Evolutionary conservation across 495 filamentous ascomycete species (phyloP).

Genomic region (Rusavskia elegans): DNA sequence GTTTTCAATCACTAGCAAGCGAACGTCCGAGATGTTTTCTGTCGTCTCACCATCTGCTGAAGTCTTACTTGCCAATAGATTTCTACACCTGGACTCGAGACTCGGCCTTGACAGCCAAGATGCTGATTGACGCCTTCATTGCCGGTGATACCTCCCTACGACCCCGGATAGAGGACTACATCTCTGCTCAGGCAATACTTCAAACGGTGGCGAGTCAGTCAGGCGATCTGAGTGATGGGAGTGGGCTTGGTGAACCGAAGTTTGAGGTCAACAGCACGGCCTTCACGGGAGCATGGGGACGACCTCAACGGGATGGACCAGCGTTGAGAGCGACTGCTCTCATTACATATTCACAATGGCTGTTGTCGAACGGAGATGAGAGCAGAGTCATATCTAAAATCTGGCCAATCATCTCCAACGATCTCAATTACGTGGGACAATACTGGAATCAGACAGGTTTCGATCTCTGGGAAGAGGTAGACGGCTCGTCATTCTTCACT

Average conservation of each 20-base stretch:
- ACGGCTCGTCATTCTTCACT: conserved; percentile 45
- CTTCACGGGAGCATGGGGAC: conserved; percentile 42
- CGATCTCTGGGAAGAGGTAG: conserved; percentile 57
- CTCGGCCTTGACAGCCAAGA: conserved; percentile 37
- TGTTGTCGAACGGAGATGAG: conserved; percentile 23
- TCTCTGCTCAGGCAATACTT: conserved; percentile 33
- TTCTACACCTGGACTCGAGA: conserved; percentile 49
- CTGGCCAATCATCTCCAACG: conserved; percentile 41
- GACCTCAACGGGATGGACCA: conserved; percentile 48
- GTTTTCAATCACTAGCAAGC: too few relatives aligned
- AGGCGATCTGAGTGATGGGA: conserved; percentile 29
- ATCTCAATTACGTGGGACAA: conserved; percentile 48
- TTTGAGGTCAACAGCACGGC: conserved; percentile 36
- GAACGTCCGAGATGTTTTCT: neutral
- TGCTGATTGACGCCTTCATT: conserved; percentile 34
- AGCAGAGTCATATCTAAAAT: conserved; percentile 18
- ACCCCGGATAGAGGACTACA: conserved; percentile 33
- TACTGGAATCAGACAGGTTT: conserved; percentile 43
- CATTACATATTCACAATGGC: conserved; percentile 23
- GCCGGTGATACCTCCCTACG: conserved; percentile 25
- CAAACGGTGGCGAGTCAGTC: conserved; percentile 40
- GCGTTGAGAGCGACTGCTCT: conserved; percentile 23
- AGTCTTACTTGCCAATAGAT: conserved; percentile 19
- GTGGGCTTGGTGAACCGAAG: conserved; percentile 46
- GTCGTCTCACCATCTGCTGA: neutral